These are phyloP conservation scores for Scedosporium dehoogii DNA, from an alignment of 2,329 filamentous ascomycete species.

Conservation along the genomic window DNA sequence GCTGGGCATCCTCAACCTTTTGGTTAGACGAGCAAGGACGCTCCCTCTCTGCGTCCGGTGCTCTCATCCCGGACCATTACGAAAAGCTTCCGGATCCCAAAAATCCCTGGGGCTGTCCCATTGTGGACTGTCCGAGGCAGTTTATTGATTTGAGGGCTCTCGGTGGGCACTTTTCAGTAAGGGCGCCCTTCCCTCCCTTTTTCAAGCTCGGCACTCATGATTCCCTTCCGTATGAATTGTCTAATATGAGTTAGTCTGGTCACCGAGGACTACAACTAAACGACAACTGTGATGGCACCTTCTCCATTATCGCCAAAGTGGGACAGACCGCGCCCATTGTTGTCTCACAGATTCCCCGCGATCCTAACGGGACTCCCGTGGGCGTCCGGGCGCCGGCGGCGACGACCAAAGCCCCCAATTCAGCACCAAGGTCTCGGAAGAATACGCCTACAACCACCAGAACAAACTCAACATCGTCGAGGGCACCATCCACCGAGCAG, in stretches of 20 bases:
- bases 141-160: neutral
- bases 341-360: neutral
- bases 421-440: no score
- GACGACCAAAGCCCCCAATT: no score
- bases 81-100: constrained; percentile 14
- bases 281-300: constrained; percentile 30
- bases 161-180: neutral
- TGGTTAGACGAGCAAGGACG: neutral
- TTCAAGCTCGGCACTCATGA: neutral
- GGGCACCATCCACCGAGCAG: neutral
- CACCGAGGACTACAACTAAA: constrained; percentile 22
- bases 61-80: constrained; percentile 23
- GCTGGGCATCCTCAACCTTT: no score
- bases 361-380: neutral
- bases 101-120: constrained; percentile 24
- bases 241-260: constrained; percentile 17
- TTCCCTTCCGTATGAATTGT: constrained; percentile 18
- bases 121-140: constrained; percentile 11
- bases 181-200: no score
- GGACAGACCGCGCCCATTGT: neutral
- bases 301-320: constrained; percentile 17
- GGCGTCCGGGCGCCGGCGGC: no score
- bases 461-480: neutral
- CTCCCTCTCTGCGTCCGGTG: constrained; percentile 12
- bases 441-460: neutral